Evolutionary conservation across 306 rosid species (phyloP), one percentile per base, ranked within the genome.

Genomic region (Cicer pinnatifidum): DNA sequence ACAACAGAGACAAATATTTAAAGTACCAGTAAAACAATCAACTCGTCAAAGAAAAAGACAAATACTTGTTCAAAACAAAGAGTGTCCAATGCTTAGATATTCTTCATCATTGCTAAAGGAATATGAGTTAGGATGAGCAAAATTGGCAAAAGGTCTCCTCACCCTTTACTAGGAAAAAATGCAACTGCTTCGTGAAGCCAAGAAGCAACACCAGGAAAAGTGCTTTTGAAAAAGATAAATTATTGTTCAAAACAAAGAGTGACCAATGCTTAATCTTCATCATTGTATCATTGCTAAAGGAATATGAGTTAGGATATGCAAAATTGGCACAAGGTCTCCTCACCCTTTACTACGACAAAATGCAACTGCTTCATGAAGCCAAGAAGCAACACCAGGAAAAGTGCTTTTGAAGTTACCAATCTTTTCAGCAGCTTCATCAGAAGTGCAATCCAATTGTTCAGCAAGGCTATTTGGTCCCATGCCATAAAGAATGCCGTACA

Each of bases 401-500:
- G 95, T 85, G 80, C 84, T 84, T 85, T 83, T 94, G 79, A 91
- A 94, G 83, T 87, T 87, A 69, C 59, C 81, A 74, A 94, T 91
- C 87, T 87, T 94, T 78, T 88, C 91, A 28, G 84, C 83, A 80
- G 98, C 98, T 79, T 91, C 96, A 53, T 79, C 97, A 9, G 81
- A 71, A 71, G 89, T 72, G 82, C 98, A 94, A 40, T 82, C 90
- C 76, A 94, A 81, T 74, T 91, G 96, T 71, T 89, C 93, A 20
- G 97, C 92, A 69, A 94, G 98, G 84, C 91, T 76, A 71, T 87
- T 91, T 37, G 88, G 84, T 78, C 97, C 98, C 98, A 94, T 94
- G 78, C 97, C 98, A 80, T 94, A 94, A 68, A 94, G 98, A 83
- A 94, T 91, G 57, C 98, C 98, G 59, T 94, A 94, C 10, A 94